phyloP scores from a whole-genome alignment of 331 rosid species.

The Rosa hybrid region DNA sequence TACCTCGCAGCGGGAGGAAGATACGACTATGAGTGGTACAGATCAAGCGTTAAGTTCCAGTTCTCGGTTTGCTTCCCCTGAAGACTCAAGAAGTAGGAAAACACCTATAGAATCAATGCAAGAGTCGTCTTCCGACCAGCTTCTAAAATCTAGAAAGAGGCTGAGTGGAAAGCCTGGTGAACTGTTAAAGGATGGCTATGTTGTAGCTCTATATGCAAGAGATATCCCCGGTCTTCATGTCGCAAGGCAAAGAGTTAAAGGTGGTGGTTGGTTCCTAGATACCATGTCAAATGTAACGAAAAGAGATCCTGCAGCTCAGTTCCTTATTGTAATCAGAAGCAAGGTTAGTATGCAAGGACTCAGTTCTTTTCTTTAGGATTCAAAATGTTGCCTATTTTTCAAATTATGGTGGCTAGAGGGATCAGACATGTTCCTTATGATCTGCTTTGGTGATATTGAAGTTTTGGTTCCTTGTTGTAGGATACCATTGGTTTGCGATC shows the following conservation, averaged over 20 bases:
- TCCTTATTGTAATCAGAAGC: constrained; percentile 78
- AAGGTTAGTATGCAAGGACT: constrained; percentile 58
- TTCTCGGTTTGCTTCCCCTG: constrained; percentile 79
- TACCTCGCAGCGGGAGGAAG: constrained; percentile 70
- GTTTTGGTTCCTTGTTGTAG: constrained; percentile 44
- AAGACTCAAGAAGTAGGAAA: constrained; percentile 81
- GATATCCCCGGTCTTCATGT: constrained; percentile 75
- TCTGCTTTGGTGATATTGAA: constrained; percentile 37
- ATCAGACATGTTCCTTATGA: constrained; percentile 3
- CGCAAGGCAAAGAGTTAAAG: constrained; percentile 91
- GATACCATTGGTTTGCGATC: constrained; percentile 95
- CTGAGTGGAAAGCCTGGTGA: constrained; percentile 74
- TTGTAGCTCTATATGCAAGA: constrained; percentile 79
- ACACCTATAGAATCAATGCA: constrained; percentile 72
- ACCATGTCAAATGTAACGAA: constrained; percentile 77
- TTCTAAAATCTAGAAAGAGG: constrained; percentile 51
- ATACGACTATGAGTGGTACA: constrained; percentile 92
- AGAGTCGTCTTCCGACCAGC: constrained; percentile 56
- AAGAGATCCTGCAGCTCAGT: constrained; percentile 98
- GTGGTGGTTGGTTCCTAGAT: constrained; percentile 98
- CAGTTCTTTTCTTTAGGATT: constrained; percentile 14
- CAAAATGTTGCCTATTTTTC: constrained; percentile 4
- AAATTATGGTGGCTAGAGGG: constrained; percentile 22
- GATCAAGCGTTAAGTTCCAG: constrained; percentile 96
- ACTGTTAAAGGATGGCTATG: constrained; percentile 84